phyloP scores from a whole-genome alignment of 164 flowering plant genomes.

The Aristolochia fimbriata region DNA sequence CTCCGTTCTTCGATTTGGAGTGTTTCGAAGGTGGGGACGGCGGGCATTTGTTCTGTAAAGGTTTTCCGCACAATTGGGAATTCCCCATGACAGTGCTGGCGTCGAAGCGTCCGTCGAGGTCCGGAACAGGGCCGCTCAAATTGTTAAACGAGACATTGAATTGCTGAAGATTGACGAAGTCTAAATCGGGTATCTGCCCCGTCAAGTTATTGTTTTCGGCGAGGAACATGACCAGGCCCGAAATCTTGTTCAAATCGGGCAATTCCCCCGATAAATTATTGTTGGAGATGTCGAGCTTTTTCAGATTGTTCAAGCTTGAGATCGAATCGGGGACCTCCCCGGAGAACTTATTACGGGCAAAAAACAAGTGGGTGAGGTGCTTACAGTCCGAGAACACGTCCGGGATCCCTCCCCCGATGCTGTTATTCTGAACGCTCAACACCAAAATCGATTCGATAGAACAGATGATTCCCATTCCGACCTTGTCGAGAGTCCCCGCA shows the following conservation, averaged over 20 bases:
- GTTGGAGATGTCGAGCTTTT: constrained; percentile 28
- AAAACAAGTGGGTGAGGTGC: constrained; percentile 27
- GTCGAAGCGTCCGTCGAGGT: constrained; percentile 12
- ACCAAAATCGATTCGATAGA: constrained; percentile 17
- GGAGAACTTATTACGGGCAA: constrained; percentile 28
- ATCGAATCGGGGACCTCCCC: constrained; percentile 32
- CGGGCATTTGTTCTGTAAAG: constrained; percentile 26
- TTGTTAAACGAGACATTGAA: constrained; percentile 49
- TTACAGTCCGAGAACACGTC: constrained; percentile 29
- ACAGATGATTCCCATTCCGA: constrained; percentile 25
- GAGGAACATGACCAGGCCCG: constrained; percentile 28
- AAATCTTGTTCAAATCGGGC: constrained; percentile 35
- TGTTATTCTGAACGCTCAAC: constrained; percentile 31
- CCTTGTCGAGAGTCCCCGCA: constrained; percentile 23
- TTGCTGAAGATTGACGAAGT: constrained; percentile 25
- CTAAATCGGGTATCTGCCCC: constrained; percentile 34
- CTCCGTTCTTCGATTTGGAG: constrained; percentile 10
- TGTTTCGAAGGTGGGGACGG: constrained; percentile 4
- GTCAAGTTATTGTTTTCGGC: constrained; percentile 38
- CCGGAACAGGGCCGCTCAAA: constrained; percentile 39
- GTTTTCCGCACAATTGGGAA: constrained; percentile 38
- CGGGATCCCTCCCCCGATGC: constrained; percentile 23
- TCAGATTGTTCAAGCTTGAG: constrained; percentile 26
- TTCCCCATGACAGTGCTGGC: constrained; percentile 27
- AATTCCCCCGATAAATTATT: constrained; percentile 33